These are phyloP conservation scores for Pulveroboletus sp. DNA, from an alignment of 768 basidiomycete genomes.

Conservation along the genomic window DNA sequence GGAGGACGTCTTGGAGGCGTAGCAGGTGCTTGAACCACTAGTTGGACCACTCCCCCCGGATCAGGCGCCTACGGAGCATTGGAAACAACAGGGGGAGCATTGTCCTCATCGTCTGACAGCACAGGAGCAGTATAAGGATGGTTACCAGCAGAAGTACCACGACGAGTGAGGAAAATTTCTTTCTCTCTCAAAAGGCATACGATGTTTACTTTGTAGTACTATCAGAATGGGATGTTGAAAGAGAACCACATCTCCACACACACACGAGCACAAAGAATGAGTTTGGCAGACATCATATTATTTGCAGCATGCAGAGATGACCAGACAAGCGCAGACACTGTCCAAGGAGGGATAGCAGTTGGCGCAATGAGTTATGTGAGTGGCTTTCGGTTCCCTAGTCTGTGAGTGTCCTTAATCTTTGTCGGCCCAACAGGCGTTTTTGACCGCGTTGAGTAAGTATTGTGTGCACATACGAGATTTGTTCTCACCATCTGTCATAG, in stretches of 20 bases:
- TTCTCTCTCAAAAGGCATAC: neutral
- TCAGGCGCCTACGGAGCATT: no score
- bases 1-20: no score
- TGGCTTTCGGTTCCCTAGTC: neutral
- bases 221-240: slow-evolving; percentile 52
- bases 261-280: slow-evolving; percentile 42
- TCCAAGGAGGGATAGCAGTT: slow-evolving; percentile 58
- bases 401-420: neutral
- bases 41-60: no score
- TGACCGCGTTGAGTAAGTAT: slow-evolving; percentile 44
- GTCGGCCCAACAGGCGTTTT: slow-evolving; percentile 55
- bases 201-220: slow-evolving; percentile 41
- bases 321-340: slow-evolving; percentile 73
- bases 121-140: no score
- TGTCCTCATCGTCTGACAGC: no score
- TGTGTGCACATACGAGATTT: no score
- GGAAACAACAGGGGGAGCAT: no score
- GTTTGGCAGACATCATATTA: slow-evolving; percentile 78
- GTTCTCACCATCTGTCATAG: slow-evolving; percentile 21
- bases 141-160: no score
- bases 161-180: neutral
- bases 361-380: slow-evolving; percentile 81
- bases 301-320: slow-evolving; percentile 71
- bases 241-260: slow-evolving; percentile 38
- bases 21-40: no score